Conservation (phyloP, 129 eudicot genomes). For the Flaveria linearis region DNA sequence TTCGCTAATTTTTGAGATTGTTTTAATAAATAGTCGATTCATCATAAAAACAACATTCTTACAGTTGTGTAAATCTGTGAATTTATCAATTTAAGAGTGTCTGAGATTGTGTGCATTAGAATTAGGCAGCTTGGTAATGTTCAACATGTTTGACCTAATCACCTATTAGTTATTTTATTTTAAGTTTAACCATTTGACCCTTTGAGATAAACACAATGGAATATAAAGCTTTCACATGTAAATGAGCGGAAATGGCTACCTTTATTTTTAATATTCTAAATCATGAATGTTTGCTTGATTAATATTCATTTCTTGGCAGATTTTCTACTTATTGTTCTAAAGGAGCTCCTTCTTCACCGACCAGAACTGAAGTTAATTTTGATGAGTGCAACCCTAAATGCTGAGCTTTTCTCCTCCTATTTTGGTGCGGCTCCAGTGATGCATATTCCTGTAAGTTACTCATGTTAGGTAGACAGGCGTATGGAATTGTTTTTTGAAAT, state of each 20-base stretch:
- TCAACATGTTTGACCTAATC: neutral
- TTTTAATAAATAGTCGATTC: neutral
- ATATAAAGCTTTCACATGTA: neutral
- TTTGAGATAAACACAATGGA: neutral
- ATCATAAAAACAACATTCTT: neutral
- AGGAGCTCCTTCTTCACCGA: constrained; percentile 97
- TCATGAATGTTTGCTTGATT: constrained; percentile 19
- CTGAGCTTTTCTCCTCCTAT: constrained; percentile 94
- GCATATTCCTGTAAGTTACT: constrained; percentile 79
- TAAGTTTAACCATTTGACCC: neutral
- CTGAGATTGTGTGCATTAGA: neutral
- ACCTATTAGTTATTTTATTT: neutral
- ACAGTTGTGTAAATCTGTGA: neutral
- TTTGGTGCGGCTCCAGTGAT: constrained; percentile 90
- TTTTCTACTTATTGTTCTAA: constrained; percentile 91
- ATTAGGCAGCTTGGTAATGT: neutral
- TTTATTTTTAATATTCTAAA: neutral
- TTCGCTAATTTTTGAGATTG: neutral
- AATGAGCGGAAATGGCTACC: neutral
- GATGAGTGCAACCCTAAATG: constrained; percentile 98
- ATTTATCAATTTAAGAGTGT: neutral
- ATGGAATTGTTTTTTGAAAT: neutral
- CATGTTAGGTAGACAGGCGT: neutral
- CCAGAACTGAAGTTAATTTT: constrained; percentile 82
- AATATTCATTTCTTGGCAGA: constrained; percentile 48